Conservation (phyloP, 1,284 basidiomycete species). For the Ceratobasidium sp. region DNA sequence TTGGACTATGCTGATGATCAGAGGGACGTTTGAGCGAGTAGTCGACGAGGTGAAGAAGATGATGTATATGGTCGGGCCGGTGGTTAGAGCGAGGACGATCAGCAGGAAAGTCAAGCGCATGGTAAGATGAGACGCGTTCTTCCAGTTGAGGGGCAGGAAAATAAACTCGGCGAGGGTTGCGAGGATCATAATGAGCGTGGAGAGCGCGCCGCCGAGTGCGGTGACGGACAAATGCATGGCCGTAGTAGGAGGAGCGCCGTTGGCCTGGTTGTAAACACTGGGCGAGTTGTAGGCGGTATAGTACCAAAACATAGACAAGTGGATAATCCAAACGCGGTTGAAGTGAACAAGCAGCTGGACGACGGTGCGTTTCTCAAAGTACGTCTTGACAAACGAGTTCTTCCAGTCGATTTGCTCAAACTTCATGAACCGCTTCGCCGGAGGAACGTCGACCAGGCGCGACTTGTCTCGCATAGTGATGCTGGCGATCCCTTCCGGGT, state of each 20-base stretch:
- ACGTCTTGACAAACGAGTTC: slow-evolving; percentile 96
- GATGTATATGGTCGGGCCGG: slow-evolving; percentile 92
- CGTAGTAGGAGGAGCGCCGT: slow-evolving; percentile 68
- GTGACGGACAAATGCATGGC: slow-evolving; percentile 90
- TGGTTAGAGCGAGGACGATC: slow-evolving; percentile 85
- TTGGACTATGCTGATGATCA: slow-evolving; percentile 91
- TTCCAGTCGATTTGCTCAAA: slow-evolving; percentile 96
- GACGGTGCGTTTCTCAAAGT: slow-evolving; percentile 94
- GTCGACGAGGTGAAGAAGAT: slow-evolving; percentile 74
- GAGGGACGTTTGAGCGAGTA: slow-evolving; percentile 73
- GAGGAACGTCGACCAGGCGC: slow-evolving; percentile 88
- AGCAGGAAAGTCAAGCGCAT: slow-evolving; percentile 87
- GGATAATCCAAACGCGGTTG: slow-evolving; percentile 97
- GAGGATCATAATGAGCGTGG: slow-evolving; percentile 91
- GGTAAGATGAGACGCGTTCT: slow-evolving; percentile 93
- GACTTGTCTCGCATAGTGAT: slow-evolving; percentile 94
- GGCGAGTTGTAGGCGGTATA: slow-evolving; percentile 96
- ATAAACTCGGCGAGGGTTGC: slow-evolving; percentile 94
- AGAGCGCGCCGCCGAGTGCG: slow-evolving; percentile 90
- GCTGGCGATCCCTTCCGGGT: slow-evolving; percentile 99
- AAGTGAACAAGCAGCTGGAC: slow-evolving; percentile 96
- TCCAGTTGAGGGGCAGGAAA: slow-evolving; percentile 97
- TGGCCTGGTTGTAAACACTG: slow-evolving; percentile 81
- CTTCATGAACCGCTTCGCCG: slow-evolving; percentile 92
- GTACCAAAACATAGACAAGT: slow-evolving; percentile 92